Evolutionary conservation across 352 stramenopile species (phyloP), one percentile per base, ranked within the genome.

Genomic region (Phytopythium oedochilum): DNA sequence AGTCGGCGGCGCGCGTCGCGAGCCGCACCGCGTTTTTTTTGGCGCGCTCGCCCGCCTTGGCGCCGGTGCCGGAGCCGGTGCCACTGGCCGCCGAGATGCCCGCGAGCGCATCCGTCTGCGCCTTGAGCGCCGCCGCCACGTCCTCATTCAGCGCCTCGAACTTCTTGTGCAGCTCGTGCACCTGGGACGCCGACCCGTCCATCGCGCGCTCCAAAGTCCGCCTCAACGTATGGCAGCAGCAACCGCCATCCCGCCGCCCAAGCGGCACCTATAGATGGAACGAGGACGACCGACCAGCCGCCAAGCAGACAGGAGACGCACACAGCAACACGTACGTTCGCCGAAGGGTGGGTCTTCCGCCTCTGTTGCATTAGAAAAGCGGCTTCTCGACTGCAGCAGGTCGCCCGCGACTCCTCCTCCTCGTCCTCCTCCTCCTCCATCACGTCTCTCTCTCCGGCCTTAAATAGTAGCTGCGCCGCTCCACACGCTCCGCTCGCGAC

Each of bases 101-200:
- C 15, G 51, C 60, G 25, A 83, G 67, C 2, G 65, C 70, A 58
- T 86, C 73, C 29, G 87, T 71, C 42, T 89, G 78, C 7, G 69
- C 68, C 4, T 59, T 66, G 6, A 92, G 71, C 1, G 77, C 75
- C 15, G 67, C 66, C 5, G 59, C 60, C 39, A 89, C 75, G 57
- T 89, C 78, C 28, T 92, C 82, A 40, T 89, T 92, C 25, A 89
- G 53, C 10, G 70, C 71, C 40, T 89, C 63, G 36, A 92, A 88
- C 57, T 89, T 89, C 44, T 78, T 79, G 69, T 88, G 70, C 32
- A 92, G 70, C 55, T 86, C 77, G 26, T 77, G 71, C 49, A 74
- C 75, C 60, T 88, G 78, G 17, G 60, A 10, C n/a, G 66, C 64
- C 36, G 60, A 75, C 20, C 61, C 64, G 53, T 85, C 74, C 69